Percentiles rank a stretch among this genome's conserved stretches.
phyloP scores from a whole-genome alignment of 805 yeast species.

The Kuraishia ogatae region DNA sequence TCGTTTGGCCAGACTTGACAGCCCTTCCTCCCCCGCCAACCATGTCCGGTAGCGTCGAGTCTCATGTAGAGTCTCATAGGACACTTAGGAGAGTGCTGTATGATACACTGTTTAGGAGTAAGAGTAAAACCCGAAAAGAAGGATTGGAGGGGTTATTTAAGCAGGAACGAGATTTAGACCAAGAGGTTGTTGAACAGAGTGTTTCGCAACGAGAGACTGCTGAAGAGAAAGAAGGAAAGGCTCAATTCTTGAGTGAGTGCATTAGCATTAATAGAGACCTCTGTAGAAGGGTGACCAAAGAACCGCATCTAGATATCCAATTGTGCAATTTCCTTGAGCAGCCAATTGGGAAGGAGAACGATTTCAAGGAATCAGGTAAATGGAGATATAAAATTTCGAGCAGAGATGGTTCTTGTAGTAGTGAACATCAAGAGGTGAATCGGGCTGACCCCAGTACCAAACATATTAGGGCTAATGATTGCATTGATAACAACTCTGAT shows the following conservation, averaged over 20 bases:
- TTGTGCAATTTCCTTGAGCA: no score
- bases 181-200: no score
- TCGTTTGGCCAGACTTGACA: no score
- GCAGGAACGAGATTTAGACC: neutral
- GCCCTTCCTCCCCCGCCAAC: no score
- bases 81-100: neutral
- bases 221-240: neutral
- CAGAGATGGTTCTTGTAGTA: no score
- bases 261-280: neutral
- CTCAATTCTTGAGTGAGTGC: neutral
- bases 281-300: neutral
- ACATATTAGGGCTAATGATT: neutral
- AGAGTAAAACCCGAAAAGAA: neutral
- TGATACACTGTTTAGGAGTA: neutral
- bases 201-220: neutral
- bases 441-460: no score
- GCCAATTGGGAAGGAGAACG: no score
- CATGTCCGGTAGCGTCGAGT: neutral
- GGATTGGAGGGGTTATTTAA: neutral
- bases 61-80: neutral
- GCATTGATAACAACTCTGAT: neutral
- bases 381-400: no score
- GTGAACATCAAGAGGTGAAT: no score
- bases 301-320: neutral
- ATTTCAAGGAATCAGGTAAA: no score